These are phyloP conservation scores for Endoconidiophora polonica DNA, from an alignment of 2,329 filamentous ascomycete genomes.

Conservation along the genomic window DNA sequence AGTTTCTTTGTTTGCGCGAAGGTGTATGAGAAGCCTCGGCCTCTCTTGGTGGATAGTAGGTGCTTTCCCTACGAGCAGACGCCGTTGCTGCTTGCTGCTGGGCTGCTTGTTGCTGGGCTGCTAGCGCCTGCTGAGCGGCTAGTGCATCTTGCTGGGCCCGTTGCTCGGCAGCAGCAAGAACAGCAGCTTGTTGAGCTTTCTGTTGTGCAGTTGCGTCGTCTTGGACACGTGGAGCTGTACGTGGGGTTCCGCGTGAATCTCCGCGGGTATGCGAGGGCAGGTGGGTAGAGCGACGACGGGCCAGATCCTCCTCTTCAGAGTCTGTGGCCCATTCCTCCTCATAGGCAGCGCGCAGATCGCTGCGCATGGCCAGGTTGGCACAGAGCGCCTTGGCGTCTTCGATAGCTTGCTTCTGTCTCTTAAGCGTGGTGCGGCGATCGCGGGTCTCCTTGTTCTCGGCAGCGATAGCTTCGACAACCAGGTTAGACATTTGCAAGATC, in stretches of 20 bases:
- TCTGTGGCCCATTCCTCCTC: constrained; percentile 16
- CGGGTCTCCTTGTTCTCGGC: constrained; percentile 37
- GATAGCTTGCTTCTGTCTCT: constrained; percentile 32
- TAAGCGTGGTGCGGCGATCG: constrained; percentile 30
- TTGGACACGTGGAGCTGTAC: too few relatives aligned
- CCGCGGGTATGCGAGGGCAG: too few relatives aligned
- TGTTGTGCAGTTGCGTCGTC: background rate
- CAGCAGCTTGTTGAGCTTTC: background rate
- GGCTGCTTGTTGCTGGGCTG: constrained; percentile 6
- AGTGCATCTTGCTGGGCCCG: background rate
- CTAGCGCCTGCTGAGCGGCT: constrained; percentile 4
- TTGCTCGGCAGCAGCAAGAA: background rate
- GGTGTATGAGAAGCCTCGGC: background rate
- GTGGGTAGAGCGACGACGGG: constrained; percentile 2
- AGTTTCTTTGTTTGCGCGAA: constrained; percentile 3
- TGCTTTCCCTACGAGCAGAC: constrained; percentile 7
- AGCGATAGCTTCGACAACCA: constrained; percentile 31
- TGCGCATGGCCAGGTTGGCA: constrained; percentile 34
- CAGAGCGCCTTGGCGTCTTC: constrained; percentile 34
- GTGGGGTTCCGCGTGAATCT: too few relatives aligned
- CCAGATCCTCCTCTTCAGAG: constrained; percentile 9
- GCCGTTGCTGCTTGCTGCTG: constrained; percentile 2
- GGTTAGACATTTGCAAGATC: constrained; percentile 29
- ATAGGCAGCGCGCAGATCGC: constrained; percentile 26
- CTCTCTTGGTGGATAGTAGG: constrained; percentile 6